These are phyloP conservation scores for Ichthyophthirius multifiliis DNA, from an alignment of 169 alveolate genomes.

Conservation along the genomic window DNA sequence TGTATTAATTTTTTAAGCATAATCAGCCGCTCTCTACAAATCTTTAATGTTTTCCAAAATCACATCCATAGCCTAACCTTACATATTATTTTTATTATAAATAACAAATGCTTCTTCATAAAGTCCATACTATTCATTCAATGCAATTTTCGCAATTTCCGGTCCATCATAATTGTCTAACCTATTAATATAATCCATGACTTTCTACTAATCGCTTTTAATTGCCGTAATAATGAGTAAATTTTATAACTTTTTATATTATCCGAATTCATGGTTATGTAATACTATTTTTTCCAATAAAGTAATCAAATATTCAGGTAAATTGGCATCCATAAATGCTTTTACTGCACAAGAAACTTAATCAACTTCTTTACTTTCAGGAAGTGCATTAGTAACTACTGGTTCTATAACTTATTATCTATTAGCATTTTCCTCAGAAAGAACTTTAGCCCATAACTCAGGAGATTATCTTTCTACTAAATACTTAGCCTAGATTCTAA, in stretches of 20 bases:
- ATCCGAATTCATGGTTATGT: conserved; percentile 96
- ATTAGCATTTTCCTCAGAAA: conserved; percentile 89
- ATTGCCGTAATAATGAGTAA: conserved; percentile 93
- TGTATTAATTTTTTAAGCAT: conserved; percentile 75
- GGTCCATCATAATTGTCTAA: conserved; percentile 96
- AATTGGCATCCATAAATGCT: conserved; percentile 97
- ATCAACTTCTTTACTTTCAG: conserved; percentile 96
- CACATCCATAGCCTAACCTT: conserved; percentile 94
- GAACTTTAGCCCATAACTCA: conserved; percentile 95
- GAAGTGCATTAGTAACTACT: conserved; percentile 94
- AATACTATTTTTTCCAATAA: conserved; percentile 94
- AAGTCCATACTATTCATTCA: conserved; percentile 82
- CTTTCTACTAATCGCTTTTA: conserved; percentile 89
- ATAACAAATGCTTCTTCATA: conserved; percentile 95
- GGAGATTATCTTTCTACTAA: conserved; percentile 95
- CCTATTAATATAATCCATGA: conserved; percentile 95
- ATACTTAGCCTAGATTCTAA: conserved; percentile 95
- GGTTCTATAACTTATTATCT: conserved; percentile 95
- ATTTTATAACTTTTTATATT: conserved; percentile 95
- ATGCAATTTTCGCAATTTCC: conserved; percentile 94
- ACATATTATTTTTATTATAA: conserved; percentile 89
- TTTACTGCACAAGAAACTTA: conserved; percentile 96
- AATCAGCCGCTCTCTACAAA: conserved; percentile 85
- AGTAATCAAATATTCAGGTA: conserved; percentile 94
- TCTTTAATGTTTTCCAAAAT: conserved; percentile 82